Percentiles rank a stretch among this genome's conserved stretches.
Conservation (phyloP, 2,329 filamentous ascomycete genomes). For the Ceratocystis colombiana region DNA sequence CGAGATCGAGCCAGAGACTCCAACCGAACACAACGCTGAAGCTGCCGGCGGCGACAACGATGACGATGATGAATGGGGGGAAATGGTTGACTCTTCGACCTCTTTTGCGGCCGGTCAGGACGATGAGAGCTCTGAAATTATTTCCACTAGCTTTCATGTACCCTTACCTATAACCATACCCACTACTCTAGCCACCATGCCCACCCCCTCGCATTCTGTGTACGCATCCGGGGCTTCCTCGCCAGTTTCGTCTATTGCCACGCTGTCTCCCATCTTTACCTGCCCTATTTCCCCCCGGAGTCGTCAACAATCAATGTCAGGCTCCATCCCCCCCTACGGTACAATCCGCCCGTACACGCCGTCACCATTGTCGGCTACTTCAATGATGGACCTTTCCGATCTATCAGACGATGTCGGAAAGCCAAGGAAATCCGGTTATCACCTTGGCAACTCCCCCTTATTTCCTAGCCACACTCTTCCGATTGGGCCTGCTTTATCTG, state of each 20-base stretch:
- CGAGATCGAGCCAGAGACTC: background rate
- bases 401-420: background rate
- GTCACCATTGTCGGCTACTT: conserved; percentile 21
- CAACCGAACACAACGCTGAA: conserved; percentile 16
- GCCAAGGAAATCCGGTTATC: background rate
- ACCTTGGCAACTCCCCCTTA: conserved; percentile 15
- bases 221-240: conserved; percentile 21
- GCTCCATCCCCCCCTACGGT: conserved; percentile 6
- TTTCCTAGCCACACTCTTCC: background rate
- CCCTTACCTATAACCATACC: conserved; percentile 18
- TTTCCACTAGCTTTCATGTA: conserved; percentile 3
- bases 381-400: conserved; percentile 6
- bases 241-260: conserved; percentile 17
- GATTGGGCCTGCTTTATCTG: background rate
- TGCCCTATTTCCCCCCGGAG: background rate
- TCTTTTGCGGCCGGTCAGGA: conserved; percentile 2
- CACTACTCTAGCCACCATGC: conserved; percentile 15
- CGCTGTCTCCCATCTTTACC: conserved; percentile 3
- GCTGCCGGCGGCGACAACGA: conserved; percentile 40
- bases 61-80: conserved; percentile 49
- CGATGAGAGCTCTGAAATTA: conserved; percentile 1
- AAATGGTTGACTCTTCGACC: conserved; percentile 39
- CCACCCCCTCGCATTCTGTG: conserved; percentile 23
- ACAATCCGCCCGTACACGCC: conserved; percentile 20
- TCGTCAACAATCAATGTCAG: conserved; percentile 11